Base-by-base conservation (phyloP, 495 filamentous ascomycete genomes). In the Hypoxylon fuscum region DNA sequence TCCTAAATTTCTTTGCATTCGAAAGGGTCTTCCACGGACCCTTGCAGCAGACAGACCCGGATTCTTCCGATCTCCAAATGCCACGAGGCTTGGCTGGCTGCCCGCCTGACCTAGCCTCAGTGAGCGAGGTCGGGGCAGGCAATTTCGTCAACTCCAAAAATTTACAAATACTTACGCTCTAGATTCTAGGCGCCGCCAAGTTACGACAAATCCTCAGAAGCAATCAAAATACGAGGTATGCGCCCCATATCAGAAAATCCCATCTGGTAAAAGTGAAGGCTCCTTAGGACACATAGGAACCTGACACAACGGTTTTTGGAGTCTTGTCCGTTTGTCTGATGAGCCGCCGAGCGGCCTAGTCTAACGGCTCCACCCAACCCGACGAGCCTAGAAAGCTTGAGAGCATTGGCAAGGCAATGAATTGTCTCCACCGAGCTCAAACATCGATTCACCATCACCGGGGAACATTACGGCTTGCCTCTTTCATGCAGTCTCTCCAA, bases 1-100 rank as follows among this genome's bases (percentile, higher is more conserved):
- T 57, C 56, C 59, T 43, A 17, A 62, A 34, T 49, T 62, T 23
- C 34, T 32, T 49, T 31, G 50, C 17, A 43, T 44, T 50, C 51
- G 50, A 55, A 50, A 41, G 27, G 3, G 51, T 35, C 37, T 63
- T 63, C 52, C 41, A 22, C 38, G 43, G 46, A 50, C 37, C n/a
- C 59, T 29, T 55, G 51, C 38, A 51, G 43, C 22, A 14, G 29
- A 53, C 22, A 14, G 29, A 53, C 63, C 63, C 63, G 63, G 63
- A 62, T 66, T 66, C 63, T 66, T 61, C 63, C 63, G 63, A 66
- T 66, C 63, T 61, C 3, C 41, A 54, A 56, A 66, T 61, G 42
- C 63, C 63, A 66, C 57, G 63, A 66, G 63, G 63, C 37, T 55
- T 59, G 45, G 21, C 37, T 44, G 42, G 34, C 29, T 38, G 35